Conservation (phyloP, 768 basidiomycete species). For the Suillus bovinus region DNA sequence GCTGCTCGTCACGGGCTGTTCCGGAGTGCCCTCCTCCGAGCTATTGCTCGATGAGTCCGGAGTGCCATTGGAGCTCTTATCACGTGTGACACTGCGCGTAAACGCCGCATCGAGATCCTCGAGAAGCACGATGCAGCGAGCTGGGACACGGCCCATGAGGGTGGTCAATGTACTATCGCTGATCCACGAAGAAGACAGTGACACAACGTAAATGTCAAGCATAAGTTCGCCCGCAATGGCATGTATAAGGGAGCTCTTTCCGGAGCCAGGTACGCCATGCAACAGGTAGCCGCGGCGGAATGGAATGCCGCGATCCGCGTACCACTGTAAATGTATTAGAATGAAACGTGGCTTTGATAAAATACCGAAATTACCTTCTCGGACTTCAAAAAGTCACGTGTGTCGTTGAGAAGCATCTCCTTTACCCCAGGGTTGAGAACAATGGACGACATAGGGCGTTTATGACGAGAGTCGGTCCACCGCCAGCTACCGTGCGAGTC, state of each 20-base stretch:
- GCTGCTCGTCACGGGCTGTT: constrained; percentile 35
- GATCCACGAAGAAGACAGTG: constrained; percentile 84
- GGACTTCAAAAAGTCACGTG: constrained; percentile 79
- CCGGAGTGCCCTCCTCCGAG: constrained; percentile 34
- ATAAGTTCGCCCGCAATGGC: constrained; percentile 86
- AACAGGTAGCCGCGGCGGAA: constrained; percentile 88
- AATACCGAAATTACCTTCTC: constrained; percentile 59
- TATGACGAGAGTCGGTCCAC: constrained; percentile 85
- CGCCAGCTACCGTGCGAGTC: constrained; percentile 88
- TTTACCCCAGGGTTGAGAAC: constrained; percentile 88
- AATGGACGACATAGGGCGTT: constrained; percentile 85
- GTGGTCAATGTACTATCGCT: constrained; percentile 84
- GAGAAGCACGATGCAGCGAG: constrained; percentile 81
- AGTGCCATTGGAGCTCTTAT: constrained; percentile 49
- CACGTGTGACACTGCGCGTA: constrained; percentile 70
- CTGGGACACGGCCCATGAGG: constrained; percentile 85
- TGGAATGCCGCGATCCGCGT: constrained; percentile 90
- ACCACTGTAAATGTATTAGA: constrained; percentile 57
- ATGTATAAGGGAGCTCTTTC: constrained; percentile 85
- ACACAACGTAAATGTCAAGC: constrained; percentile 91
- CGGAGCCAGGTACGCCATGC: constrained; percentile 82
- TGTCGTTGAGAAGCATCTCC: constrained; percentile 83
- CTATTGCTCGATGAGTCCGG: constrained; percentile 37
- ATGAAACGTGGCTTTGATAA: constrained; percentile 9
- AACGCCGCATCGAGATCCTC: constrained; percentile 93